Evolutionary conservation across 768 basidiomycete species (phyloP).

Genomic region (Hypsizygus marmoreus): DNA sequence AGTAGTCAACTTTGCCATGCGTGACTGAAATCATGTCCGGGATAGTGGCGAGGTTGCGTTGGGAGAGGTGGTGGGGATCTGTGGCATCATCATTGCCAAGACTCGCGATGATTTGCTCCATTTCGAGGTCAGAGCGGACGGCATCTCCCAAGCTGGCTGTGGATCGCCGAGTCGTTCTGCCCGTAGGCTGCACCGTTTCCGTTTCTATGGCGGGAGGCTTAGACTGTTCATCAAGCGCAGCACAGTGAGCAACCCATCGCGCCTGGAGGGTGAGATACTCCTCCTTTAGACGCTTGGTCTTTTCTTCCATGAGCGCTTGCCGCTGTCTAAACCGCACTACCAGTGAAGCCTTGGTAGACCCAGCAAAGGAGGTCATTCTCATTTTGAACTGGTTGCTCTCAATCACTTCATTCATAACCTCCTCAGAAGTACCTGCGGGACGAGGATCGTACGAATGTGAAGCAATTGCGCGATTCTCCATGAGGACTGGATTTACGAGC

Average conservation of each 20-base stretch:
- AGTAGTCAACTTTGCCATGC: slow-evolving; percentile 56
- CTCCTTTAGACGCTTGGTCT: slow-evolving; percentile 55
- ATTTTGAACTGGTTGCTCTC: slow-evolving; percentile 34
- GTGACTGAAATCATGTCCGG: slow-evolving; percentile 88
- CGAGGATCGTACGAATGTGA: slow-evolving; percentile 28
- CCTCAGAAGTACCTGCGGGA: slow-evolving; percentile 37
- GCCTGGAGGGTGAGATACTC: slow-evolving; percentile 73
- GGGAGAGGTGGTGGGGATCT: slow-evolving; percentile 88
- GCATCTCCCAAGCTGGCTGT: slow-evolving; percentile 78
- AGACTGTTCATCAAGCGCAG: slow-evolving; percentile 62
- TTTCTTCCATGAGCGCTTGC: slow-evolving; percentile 50
- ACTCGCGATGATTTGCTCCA: slow-evolving; percentile 96
- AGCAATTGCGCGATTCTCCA: slow-evolving; percentile 55
- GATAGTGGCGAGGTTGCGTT: slow-evolving; percentile 80
- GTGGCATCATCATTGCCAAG: slow-evolving; percentile 89
- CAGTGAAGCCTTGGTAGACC: slow-evolving; percentile 51
- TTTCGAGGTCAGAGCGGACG: slow-evolving; percentile 92
- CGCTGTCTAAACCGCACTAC: slow-evolving; percentile 56
- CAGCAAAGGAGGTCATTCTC: slow-evolving; percentile 38
- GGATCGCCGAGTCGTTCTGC: slow-evolving; percentile 74
- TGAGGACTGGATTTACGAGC: slow-evolving; percentile 62
- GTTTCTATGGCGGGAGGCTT: slow-evolving; percentile 43
- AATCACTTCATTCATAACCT: slow-evolving; percentile 50
- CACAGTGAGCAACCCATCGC: slow-evolving; percentile 74
- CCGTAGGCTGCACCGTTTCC: slow-evolving; percentile 39